phyloP scores from a whole-genome alignment of 768 basidiomycete genomes.

The Kwoniella mangroviensis region DNA sequence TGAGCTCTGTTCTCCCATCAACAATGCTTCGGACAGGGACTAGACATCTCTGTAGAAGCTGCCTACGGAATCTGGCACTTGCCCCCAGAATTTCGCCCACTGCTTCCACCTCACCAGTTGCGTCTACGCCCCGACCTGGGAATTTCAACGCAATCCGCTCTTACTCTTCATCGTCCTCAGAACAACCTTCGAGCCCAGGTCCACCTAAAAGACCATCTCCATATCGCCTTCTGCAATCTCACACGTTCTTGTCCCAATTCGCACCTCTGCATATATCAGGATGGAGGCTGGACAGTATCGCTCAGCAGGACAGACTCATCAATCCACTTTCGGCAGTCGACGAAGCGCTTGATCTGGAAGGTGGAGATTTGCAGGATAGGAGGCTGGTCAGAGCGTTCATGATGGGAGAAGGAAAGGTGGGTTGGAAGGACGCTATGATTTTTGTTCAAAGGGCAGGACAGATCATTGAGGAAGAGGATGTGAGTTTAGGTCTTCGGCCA shows the following conservation, averaged over 20 bases:
- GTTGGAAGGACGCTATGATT: constrained; percentile 31
- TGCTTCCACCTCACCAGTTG: too few relatives aligned
- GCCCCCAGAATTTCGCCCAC: too few relatives aligned
- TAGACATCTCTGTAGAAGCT: too few relatives aligned
- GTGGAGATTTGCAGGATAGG: constrained; percentile 36
- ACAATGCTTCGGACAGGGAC: too few relatives aligned
- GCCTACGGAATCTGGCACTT: too few relatives aligned
- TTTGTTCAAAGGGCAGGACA: constrained; percentile 19
- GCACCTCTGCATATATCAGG: constrained; percentile 46
- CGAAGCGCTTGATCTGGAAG: neutral
- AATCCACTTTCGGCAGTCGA: neutral
- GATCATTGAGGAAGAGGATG: constrained; percentile 37
- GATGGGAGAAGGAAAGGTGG: constrained; percentile 30
- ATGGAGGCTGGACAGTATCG: constrained; percentile 40
- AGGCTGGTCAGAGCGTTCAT: constrained; percentile 36
- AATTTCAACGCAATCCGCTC: neutral
- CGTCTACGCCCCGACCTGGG: too few relatives aligned
- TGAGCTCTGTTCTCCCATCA: too few relatives aligned
- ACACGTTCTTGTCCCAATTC: constrained; percentile 38
- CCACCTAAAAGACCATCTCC: constrained; percentile 33
- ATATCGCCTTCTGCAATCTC: constrained; percentile 38
- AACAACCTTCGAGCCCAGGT: neutral
- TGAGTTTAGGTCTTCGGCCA: constrained; percentile 22
- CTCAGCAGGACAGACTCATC: neutral
- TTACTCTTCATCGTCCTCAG: neutral